Base-by-base conservation (phyloP, 1,284 basidiomycete species). In the Meira miltonrushii region DNA sequence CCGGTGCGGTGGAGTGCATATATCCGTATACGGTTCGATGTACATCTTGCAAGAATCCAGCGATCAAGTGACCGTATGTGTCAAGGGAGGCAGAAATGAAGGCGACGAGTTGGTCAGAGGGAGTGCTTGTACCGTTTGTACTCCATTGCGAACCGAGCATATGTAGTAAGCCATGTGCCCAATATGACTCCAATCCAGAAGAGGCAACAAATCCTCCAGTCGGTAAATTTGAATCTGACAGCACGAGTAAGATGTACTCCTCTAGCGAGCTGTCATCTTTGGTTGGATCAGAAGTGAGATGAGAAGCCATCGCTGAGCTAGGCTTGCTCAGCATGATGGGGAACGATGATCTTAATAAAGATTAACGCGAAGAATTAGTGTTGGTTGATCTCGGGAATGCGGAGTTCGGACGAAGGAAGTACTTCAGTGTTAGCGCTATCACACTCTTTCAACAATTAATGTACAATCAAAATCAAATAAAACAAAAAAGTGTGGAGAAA, bases 161-260 rank as follows among this genome's bases (percentile, higher is more conserved):
- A 2, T 13, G 12, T 15, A 77, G 64, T 69, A 93, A 88, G 0
- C 92, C 93, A 78, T 98, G 94, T 40, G 89, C 87, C 38, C 85
- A 80, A 75, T 87, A 93, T 0, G 91, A 91, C 75, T 98, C 94
- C 57, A 97, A 84, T 0, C 94, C 94, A 1, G 90, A 86, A 0
- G 92, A 93, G 0, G 92, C 89, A 54, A 94, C 89, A 72, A 94
- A 94, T 0, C 91, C 87, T 37, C 91, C 69, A 0, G 75, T 78
- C 6, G 75, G 75, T 15, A 76, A 54, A 52, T 78, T 78, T n/a
- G 72, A 75, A 48, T 78, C 75, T 21, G 62, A 64, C 3, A 78
- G 65, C 0, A 78, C 59, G 17, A 72, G 66, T 10, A 76, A 49
- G 4, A 78, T 56, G 52, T 76, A 76, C 8, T 65, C 65, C 44